phyloP scores from a whole-genome alignment of 371 early-diverging fungal genomes.

The Umbelopsis sp. region DNA sequence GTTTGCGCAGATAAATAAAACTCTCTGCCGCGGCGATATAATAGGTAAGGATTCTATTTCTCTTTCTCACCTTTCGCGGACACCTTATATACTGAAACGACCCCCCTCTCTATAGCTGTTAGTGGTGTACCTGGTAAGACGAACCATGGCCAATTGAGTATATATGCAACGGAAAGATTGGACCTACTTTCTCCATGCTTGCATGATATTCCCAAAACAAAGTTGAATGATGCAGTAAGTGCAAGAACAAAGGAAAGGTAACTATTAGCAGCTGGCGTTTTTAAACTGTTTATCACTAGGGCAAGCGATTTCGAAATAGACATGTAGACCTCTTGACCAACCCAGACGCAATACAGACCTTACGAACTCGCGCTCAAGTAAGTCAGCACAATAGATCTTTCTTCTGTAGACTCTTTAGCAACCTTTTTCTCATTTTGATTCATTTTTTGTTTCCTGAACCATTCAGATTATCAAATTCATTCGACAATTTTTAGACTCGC shows the following conservation, averaged over 20 bases:
- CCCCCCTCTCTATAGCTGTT: constrained; percentile 58
- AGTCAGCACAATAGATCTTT: background rate
- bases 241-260: background rate
- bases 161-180: constrained; percentile 65
- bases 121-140: constrained; percentile 82
- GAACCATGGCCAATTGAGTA: constrained; percentile 80
- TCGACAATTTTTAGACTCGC: constrained; percentile 75
- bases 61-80: background rate
- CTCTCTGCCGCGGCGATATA: constrained; percentile 68
- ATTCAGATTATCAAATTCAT: constrained; percentile 73
- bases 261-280: background rate
- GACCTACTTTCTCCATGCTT: constrained; percentile 90
- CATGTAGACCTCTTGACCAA: constrained; percentile 92
- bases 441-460: too few relatives aligned
- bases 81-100: background rate
- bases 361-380: constrained; percentile 62
- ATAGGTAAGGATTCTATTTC: constrained; percentile 49
- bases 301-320: constrained; percentile 84
- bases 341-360: constrained; percentile 55
- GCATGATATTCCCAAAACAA: constrained; percentile 78
- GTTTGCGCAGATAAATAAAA: constrained; percentile 49
- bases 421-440: too few relatives aligned
- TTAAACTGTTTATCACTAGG: constrained; percentile 27
- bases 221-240: constrained; percentile 62
- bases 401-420: too few relatives aligned